phyloP scores from a whole-genome alignment of 495 filamentous ascomycete species.

The Penicillium alfredii region DNA sequence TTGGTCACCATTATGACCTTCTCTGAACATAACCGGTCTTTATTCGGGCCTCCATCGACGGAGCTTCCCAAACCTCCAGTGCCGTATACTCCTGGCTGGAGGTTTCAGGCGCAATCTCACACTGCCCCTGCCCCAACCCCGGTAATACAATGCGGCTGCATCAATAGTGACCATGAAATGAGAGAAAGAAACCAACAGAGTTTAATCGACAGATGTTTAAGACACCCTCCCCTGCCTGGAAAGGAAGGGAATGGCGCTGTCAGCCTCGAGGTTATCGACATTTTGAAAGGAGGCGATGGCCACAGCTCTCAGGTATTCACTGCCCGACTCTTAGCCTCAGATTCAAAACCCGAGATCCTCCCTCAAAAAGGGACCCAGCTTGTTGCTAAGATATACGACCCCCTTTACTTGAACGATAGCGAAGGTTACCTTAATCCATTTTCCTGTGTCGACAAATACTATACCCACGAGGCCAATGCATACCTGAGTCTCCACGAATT shows the following conservation, averaged over 20 bases:
- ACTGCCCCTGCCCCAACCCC: constrained; percentile 10
- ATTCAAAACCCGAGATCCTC: too few relatives aligned
- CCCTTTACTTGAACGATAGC: constrained; percentile 13
- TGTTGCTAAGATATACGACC: constrained; percentile 18
- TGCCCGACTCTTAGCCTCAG: constrained; percentile 9
- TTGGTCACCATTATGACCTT: too few relatives aligned
- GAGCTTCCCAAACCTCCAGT: constrained; percentile 12
- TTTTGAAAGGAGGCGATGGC: constrained; percentile 18
- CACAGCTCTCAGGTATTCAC: constrained; percentile 21
- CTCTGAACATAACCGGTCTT: too few relatives aligned
- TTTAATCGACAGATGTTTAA: constrained; percentile 20
- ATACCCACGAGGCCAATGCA: too few relatives aligned
- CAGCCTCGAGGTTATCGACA: constrained; percentile 13
- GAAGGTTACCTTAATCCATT: constrained; percentile 7
- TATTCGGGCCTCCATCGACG: too few relatives aligned
- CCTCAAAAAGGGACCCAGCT: too few relatives aligned
- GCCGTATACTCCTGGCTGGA: constrained; percentile 16
- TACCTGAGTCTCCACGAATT: too few relatives aligned
- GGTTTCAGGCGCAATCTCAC: constrained; percentile 16
- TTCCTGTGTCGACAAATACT: too few relatives aligned
- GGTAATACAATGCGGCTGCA: constrained; percentile 12
- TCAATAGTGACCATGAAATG: constrained; percentile 1
- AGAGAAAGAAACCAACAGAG: constrained; percentile 8
- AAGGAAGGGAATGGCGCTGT: constrained; percentile 6
- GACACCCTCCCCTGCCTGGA: constrained; percentile 16